Evolutionary conservation across 257 asterid species (phyloP).

Genomic region (Fraxinus cuspidata): DNA sequence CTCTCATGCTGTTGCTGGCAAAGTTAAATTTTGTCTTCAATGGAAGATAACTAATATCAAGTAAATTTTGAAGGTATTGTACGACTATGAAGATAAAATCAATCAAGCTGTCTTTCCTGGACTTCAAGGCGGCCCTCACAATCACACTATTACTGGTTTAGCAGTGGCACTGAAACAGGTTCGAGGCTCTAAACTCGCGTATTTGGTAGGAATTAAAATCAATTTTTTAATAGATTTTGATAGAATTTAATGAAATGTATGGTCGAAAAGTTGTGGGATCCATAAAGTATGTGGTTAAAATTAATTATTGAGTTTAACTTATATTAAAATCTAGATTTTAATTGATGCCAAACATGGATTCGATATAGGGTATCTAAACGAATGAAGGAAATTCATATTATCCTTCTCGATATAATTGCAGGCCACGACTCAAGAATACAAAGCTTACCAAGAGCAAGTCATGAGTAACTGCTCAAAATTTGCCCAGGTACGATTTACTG

Average conservation of each 20-base stretch:
- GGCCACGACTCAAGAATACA: not conserved
- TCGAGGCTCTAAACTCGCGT: not conserved
- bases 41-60: not conserved
- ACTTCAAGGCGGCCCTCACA: slow-evolving; percentile 99
- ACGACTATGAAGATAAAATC: slow-evolving; percentile 89
- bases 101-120: slow-evolving; percentile 99
- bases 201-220: no score
- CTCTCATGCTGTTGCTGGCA: no score
- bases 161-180: slow-evolving; percentile 98
- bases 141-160: slow-evolving; percentile 92
- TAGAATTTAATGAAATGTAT: no score
- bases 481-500: slow-evolving; percentile 52
- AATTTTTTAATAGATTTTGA: no score
- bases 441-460: not conserved
- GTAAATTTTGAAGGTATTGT: slow-evolving; percentile 62
- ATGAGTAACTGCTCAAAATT: slow-evolving; percentile 41
- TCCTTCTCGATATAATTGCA: not conserved
- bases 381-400: not conserved
- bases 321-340: no score
- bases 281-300: no score
- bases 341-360: no score
- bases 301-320: no score
- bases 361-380: not conserved
- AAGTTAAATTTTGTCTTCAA: no score
- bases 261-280: no score